These are phyloP conservation scores for Dactylonectria macrodidyma DNA, from an alignment of 2,329 filamentous ascomycete genomes.

Conservation along the genomic window DNA sequence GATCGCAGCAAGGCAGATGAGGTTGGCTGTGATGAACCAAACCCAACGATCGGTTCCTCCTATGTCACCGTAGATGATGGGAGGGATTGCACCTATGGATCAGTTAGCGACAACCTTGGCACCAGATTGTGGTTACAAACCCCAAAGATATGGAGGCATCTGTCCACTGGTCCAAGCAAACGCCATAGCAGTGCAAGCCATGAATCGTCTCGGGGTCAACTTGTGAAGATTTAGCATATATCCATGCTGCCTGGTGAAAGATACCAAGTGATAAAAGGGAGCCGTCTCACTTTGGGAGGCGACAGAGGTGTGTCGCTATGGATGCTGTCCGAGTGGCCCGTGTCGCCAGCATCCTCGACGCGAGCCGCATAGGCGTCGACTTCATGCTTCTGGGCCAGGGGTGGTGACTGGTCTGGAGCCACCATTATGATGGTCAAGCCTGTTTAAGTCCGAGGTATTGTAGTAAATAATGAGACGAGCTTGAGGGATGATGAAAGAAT, in stretches of 20 bases:
- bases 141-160: conserved; percentile 14
- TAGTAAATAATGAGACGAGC: not conserved
- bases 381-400: not conserved
- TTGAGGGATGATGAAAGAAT: not conserved
- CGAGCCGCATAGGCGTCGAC: not conserved
- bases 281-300: not conserved
- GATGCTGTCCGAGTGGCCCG: not conserved
- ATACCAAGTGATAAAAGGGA: not conserved
- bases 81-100: not conserved
- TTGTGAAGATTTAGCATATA: not conserved
- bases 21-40: not conserved
- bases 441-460: not conserved
- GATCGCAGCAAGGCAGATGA: not conserved
- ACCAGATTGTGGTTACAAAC: not conserved
- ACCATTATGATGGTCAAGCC: not conserved
- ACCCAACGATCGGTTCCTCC: not conserved
- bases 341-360: not conserved
- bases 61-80: not conserved
- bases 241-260: too few species aligned
- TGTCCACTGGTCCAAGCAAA: conserved; percentile 18
- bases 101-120: not conserved
- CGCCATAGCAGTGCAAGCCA: conserved; percentile 14
- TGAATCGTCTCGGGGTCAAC: conserved; percentile 14
- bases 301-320: not conserved
- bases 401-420: not conserved